phyloP scores from a whole-genome alignment of 148 eudicot genomes.

The Nyssa sinensis region DNA sequence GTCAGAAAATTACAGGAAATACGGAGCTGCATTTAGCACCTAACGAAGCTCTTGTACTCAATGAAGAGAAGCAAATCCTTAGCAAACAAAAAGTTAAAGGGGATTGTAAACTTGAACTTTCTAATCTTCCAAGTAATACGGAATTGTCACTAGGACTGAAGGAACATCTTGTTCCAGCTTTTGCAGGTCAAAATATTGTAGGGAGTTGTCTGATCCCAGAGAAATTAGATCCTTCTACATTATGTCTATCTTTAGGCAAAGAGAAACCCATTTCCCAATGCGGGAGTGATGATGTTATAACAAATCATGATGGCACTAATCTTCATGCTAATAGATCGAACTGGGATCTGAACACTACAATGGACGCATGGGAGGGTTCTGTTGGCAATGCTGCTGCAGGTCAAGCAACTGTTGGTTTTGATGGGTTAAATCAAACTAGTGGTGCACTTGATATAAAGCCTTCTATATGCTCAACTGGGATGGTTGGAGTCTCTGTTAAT shows the following conservation, averaged over 20 bases:
- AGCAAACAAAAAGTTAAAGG: not conserved
- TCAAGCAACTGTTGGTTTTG: conserved; percentile 9
- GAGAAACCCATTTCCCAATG: conserved; percentile 1
- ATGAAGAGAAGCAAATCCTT: conserved; percentile 11
- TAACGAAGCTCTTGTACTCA: not conserved
- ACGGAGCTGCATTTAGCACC: conserved; percentile 7
- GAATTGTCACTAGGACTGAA: conserved; percentile 24
- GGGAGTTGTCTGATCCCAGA: not conserved
- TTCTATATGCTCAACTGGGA: conserved; percentile 3
- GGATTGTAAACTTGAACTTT: conserved; percentile 12
- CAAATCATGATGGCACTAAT: not conserved
- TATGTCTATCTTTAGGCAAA: conserved; percentile 19
- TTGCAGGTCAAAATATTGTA: conserved; percentile 11
- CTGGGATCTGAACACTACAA: conserved; percentile 45
- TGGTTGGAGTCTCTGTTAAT: conserved; percentile 3
- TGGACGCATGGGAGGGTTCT: conserved; percentile 45
- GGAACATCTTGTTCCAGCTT: conserved; percentile 9
- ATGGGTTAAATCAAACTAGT: conserved; percentile 8
- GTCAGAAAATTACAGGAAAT: conserved; percentile 8
- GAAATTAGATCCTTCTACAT: conserved; percentile 15
- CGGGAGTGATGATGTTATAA: not conserved
- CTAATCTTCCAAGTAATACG: conserved; percentile 7
- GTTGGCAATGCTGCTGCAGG: conserved; percentile 13
- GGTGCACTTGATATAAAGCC: conserved; percentile 4
- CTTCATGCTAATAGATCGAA: conserved; percentile 31